Evolutionary conservation across 73 alveolate genomes (phyloP), one percentile per base, ranked within the genome.

Genomic region (Paramecium primaurelia): DNA sequence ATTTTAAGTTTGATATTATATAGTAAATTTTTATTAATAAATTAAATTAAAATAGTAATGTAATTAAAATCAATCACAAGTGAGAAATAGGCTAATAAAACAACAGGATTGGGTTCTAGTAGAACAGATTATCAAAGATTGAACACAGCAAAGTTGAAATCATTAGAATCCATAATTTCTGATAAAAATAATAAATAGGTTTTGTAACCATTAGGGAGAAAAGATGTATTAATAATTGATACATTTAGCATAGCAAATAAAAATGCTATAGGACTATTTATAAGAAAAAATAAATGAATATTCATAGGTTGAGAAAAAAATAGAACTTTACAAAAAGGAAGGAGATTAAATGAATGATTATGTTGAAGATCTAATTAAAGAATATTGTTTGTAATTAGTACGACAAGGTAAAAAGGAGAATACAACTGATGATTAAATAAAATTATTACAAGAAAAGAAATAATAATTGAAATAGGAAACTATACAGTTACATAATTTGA

Each of bases 291-390:
- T 73, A 36, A 12, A 37, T 37, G 58, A 73, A 18, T 37, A 37
- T 30, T 37, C 58, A 1, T 12, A 36, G 34, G 91, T 80, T 11
- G 71, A 80, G 75, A 45, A 45, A 20, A 45, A 80, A 25, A 80
- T 80, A 3, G 91, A 80, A 45, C 58, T 40, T 14, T 25, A 80
- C 12, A 80, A 49, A 80, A 80, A 80, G 54, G 91, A 80, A 49
- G 91, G 91, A 25, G 91, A 80, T 47, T 16, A 32, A 20, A 42
- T 44, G 73, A 80, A 42, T 40, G 91, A 80, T 80, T 80, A 32
- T 80, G 91, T 80, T 12, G 58, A 80, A 20, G 91, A 80, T 80
- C 45, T 32, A 26, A 80, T 80, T 5, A 80, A 49, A 44, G 91
- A 80, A 30, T 80, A 80, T 80, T 25, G 58, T 7, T 12, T 80